Percentiles rank a stretch among this genome's conserved stretches.
Conservation (phyloP, 306 rosid species). For the Cyclanthera cordifolia region DNA sequence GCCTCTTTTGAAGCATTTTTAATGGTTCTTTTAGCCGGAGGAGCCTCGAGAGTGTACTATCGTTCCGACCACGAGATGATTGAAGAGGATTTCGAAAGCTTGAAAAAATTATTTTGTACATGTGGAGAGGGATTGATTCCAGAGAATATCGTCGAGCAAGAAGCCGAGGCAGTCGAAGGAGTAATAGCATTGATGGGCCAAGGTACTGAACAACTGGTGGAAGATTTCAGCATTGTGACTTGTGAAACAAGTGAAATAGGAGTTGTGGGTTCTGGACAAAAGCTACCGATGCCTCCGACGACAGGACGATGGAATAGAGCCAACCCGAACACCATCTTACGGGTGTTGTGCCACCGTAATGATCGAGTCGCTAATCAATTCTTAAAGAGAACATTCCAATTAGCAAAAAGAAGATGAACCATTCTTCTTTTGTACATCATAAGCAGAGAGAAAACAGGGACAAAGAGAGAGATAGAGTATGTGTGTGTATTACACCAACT, state of each 20-base stretch:
- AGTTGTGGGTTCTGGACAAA: constrained; percentile 41
- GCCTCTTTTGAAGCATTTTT: constrained; percentile 74
- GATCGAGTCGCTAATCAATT: constrained; percentile 57
- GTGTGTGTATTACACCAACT: neutral
- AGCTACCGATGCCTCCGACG: constrained; percentile 80
- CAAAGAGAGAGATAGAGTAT: neutral
- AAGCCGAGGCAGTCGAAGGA: constrained; percentile 65
- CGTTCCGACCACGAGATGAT: constrained; percentile 49
- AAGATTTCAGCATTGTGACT: constrained; percentile 63
- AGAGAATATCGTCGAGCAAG: constrained; percentile 59
- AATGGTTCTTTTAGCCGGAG: constrained; percentile 92
- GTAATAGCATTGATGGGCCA: constrained; percentile 60
- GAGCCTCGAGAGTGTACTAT: constrained; percentile 47
- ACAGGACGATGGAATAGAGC: constrained; percentile 80
- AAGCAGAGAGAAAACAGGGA: constrained; percentile 1
- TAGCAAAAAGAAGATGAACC: constrained; percentile 60
- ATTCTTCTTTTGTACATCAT: constrained; percentile 14
- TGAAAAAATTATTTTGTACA: constrained; percentile 50
- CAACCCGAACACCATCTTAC: constrained; percentile 78
- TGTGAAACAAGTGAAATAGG: constrained; percentile 72
- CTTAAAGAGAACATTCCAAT: constrained; percentile 74
- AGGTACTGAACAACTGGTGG: constrained; percentile 61
- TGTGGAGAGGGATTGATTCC: constrained; percentile 76
- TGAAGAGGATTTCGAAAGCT: constrained; percentile 58
- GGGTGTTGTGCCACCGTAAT: constrained; percentile 77